Percentiles rank a stretch among this genome's conserved stretches.
Evolutionary conservation across 208 protist genomes (phyloP).

Genomic region (Leishmania turanica): DNA sequence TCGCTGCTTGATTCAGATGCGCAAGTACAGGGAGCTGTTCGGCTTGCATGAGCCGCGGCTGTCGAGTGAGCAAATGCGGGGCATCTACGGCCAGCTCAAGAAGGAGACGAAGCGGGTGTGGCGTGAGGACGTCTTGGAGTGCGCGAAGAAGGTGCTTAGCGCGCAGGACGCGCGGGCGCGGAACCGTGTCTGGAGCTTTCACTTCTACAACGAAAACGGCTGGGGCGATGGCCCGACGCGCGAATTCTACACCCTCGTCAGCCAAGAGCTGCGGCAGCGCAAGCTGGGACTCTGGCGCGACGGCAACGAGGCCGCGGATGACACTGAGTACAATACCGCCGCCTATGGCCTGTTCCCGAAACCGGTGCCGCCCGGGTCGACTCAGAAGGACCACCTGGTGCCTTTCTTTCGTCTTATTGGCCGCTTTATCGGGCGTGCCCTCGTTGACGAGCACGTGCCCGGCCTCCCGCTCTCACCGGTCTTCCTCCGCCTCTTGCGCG

Average conservation of each 20-base stretch:
- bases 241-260: conserved; percentile 91
- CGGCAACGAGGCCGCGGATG: conserved; percentile 40
- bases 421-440: conserved; percentile 70
- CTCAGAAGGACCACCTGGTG: conserved; percentile 9
- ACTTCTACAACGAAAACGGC: conserved; percentile 91
- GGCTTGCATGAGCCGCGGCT: conserved; percentile 18
- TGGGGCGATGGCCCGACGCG: conserved; percentile 89
- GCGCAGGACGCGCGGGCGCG: conserved; percentile 36
- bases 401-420: conserved; percentile 66
- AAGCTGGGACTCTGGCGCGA: conserved; percentile 63
- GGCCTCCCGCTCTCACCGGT: conserved; percentile 72
- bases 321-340: conserved; percentile 50
- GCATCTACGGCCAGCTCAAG: conserved; percentile 25
- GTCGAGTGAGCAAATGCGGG: conserved; percentile 24
- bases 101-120: conserved; percentile 56
- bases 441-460: conserved; percentile 82
- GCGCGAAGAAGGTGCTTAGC: conserved; percentile 62
- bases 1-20: conserved; percentile 30
- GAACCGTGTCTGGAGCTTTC: conserved; percentile 76
- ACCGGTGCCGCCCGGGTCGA: conserved; percentile 31
- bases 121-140: conserved; percentile 64
- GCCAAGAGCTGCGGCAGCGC: conserved; percentile 60
- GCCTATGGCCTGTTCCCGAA: conserved; percentile 66
- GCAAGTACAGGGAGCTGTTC: conserved; percentile 33
- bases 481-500: conserved; percentile 74